These are phyloP conservation scores for Phytophthora meadii DNA, from an alignment of 352 stramenopile species.

Conservation along the genomic window DNA sequence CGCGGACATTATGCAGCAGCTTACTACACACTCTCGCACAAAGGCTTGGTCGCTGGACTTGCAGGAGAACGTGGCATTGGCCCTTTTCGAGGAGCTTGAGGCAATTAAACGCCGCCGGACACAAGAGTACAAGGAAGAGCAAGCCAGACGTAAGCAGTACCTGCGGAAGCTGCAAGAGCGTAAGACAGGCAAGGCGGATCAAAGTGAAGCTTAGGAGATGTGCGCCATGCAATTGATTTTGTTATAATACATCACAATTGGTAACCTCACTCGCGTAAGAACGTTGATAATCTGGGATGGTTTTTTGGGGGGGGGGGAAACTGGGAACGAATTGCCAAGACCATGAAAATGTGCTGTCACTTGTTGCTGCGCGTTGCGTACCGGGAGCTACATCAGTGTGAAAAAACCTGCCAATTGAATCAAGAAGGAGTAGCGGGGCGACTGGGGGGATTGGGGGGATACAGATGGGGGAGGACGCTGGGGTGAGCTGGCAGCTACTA, in stretches of 20 bases:
- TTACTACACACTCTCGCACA: conserved; percentile 54
- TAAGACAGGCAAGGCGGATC: conserved; percentile 20
- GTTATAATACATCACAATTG: conserved; percentile 6
- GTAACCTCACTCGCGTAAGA: neutral
- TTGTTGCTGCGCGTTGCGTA: too few relatives aligned
- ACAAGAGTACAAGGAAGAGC: conserved; percentile 41
- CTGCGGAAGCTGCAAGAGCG: conserved; percentile 34
- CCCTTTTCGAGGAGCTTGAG: conserved; percentile 44
- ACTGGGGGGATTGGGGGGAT: too few relatives aligned
- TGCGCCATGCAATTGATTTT: conserved; percentile 4
- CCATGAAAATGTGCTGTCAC: too few relatives aligned
- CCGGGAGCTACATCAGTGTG: too few relatives aligned
- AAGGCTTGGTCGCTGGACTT: conserved; percentile 64
- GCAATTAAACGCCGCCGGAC: conserved; percentile 34
- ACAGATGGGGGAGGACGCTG: too few relatives aligned
- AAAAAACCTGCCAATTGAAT: too few relatives aligned
- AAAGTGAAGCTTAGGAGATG: conserved; percentile 22
- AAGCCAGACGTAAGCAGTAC: conserved; percentile 41
- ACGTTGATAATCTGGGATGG: too few relatives aligned
- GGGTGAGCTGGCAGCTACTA: too few relatives aligned
- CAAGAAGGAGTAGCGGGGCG: too few relatives aligned
- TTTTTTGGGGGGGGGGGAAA: too few relatives aligned
- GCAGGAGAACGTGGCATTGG: conserved; percentile 51
- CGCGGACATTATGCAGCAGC: conserved; percentile 57
- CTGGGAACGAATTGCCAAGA: too few relatives aligned